Conservation (phyloP, 192 early-diverging fungal genomes). For the Glomus cerebriforme region DNA sequence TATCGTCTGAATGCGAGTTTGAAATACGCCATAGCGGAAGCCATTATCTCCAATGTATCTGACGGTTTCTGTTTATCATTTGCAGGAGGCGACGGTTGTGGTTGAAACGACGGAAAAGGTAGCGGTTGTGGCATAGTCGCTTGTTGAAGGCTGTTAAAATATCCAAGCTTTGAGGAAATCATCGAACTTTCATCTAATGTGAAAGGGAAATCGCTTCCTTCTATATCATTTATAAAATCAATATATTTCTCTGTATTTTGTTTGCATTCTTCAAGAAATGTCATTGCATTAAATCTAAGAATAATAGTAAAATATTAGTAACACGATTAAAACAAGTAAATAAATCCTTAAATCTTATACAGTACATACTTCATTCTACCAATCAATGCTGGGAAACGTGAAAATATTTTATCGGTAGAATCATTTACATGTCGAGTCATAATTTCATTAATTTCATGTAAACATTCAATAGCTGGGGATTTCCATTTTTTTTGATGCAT, state of each 20-base stretch:
- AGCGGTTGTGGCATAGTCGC: no score
- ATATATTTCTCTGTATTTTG: background rate
- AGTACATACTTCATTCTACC: background rate
- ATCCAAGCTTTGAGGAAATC: background rate
- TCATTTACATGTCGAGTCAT: background rate
- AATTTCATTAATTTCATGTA: conserved; percentile 4
- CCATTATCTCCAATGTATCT: background rate
- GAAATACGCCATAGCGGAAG: background rate
- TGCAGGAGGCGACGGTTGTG: no score
- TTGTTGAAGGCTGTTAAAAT: background rate
- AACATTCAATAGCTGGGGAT: background rate
- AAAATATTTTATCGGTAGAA: background rate
- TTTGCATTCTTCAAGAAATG: conserved; percentile 6
- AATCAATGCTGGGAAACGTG: background rate
- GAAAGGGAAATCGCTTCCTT: background rate
- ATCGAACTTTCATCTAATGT: conserved; percentile 3
- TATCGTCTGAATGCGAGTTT: background rate
- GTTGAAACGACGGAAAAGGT: no score
- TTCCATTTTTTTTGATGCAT: background rate
- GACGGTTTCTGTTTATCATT: background rate
- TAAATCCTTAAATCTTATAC: background rate
- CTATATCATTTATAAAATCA: background rate
- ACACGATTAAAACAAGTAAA: background rate
- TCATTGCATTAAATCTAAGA: background rate
- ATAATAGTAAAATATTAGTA: background rate